Evolutionary conservation across 2,329 filamentous ascomycete genomes (phyloP).

Genomic region (Penicillium frequentans): DNA sequence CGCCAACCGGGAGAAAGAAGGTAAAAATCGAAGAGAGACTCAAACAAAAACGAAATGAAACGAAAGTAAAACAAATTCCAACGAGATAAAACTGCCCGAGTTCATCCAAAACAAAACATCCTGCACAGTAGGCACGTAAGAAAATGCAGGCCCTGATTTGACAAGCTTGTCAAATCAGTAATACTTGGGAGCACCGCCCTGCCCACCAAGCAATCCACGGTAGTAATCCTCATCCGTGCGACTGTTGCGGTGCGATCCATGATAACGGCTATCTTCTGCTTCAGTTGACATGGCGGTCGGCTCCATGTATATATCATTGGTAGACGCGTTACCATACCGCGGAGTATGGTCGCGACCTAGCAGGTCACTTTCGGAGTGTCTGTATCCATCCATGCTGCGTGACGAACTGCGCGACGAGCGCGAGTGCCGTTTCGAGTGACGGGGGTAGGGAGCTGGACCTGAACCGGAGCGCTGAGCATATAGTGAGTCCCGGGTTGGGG

Average conservation of each 20-base stretch:
- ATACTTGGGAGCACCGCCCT: conserved; percentile 29
- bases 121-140: not conserved
- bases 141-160: not conserved
- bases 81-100: not conserved
- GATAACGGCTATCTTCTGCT: conserved; percentile 31
- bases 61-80: not conserved
- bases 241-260: conserved; percentile 22
- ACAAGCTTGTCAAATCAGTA: conserved; percentile 17
- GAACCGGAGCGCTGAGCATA: conserved; percentile 23
- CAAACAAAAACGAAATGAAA: not conserved
- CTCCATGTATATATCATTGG: conserved; percentile 27
- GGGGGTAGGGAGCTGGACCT: conserved; percentile 11
- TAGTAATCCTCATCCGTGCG: conserved; percentile 42
- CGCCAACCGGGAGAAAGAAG: conserved; percentile 9
- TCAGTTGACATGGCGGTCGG: conserved; percentile 25
- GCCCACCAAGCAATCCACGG: conserved; percentile 32
- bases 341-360: conserved; percentile 22
- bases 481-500: conserved; percentile 19
- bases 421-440: conserved; percentile 12
- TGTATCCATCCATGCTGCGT: conserved; percentile 31
- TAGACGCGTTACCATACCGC: conserved; percentile 19
- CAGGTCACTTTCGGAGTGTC: conserved; percentile 39
- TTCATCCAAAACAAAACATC: not conserved
- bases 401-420: conserved; percentile 33
- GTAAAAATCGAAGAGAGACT: not conserved